Percentiles rank a stretch among this genome's conserved stretches.
Conservation (phyloP, 805 yeast species). For the Candida maris region DNA sequence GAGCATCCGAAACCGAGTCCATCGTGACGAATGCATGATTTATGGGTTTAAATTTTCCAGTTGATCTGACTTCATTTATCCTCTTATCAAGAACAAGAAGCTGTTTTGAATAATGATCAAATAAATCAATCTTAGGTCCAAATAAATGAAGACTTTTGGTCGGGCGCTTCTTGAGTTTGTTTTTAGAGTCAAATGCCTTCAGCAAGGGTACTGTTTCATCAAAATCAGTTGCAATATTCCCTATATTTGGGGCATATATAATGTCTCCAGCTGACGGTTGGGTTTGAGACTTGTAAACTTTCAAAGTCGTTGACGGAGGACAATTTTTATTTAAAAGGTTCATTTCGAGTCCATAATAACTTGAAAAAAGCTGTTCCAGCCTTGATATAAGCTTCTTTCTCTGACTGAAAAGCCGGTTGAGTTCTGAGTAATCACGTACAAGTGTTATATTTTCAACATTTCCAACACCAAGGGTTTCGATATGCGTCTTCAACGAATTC, state of each 20-base stretch:
- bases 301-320: slow-evolving; percentile 28
- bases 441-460: slow-evolving; percentile 48
- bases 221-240: slow-evolving; percentile 1
- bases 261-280: slow-evolving; percentile 15
- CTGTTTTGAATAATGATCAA: slow-evolving; percentile 33
- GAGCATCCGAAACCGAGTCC: slow-evolving; percentile 93
- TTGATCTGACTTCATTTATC: slow-evolving; percentile 33
- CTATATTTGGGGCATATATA: slow-evolving; percentile 10
- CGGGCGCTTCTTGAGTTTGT: slow-evolving; percentile 19
- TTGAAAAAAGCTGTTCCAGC: slow-evolving; percentile 42
- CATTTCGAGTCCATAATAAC: slow-evolving; percentile 39
- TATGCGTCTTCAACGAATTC: slow-evolving; percentile 40
- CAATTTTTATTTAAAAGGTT: slow-evolving; percentile 25
- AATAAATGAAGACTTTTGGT: slow-evolving; percentile 20
- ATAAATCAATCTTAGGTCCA: slow-evolving; percentile 31
- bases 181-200: slow-evolving; percentile 16
- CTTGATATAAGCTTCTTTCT: slow-evolving; percentile 31
- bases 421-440: slow-evolving; percentile 39
- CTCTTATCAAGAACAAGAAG: slow-evolving; percentile 37
- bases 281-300: slow-evolving; percentile 25
- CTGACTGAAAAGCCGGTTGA: slow-evolving; percentile 36
- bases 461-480: slow-evolving; percentile 55
- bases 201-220: slow-evolving; percentile 20
- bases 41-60: slow-evolving; percentile 37
- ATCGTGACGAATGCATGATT: slow-evolving; percentile 75